Evolutionary conservation across 768 basidiomycete species (phyloP).

Genomic region (Tricholoma saponaceum): DNA sequence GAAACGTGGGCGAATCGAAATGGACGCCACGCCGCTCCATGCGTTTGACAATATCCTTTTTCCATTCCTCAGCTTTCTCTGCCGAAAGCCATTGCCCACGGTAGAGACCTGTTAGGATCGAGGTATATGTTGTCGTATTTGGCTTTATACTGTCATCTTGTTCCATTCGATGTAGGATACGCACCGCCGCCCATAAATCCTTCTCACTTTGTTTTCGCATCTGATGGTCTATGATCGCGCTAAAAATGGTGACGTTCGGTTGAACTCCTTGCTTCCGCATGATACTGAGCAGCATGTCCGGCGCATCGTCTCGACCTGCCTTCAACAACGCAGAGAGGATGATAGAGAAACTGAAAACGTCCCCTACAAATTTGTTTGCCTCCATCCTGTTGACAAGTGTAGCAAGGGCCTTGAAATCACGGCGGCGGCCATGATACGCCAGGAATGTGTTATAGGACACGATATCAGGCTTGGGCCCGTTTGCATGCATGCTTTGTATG

Average conservation of each 20-base stretch:
- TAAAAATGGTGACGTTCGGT: constrained; percentile 75
- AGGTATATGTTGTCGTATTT: constrained; percentile 82
- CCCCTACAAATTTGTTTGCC: constrained; percentile 53
- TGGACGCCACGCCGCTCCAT: constrained; percentile 56
- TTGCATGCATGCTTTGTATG: constrained; percentile 37
- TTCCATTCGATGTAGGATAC: constrained; percentile 78
- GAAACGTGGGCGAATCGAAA: constrained; percentile 65
- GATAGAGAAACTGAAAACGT: constrained; percentile 85
- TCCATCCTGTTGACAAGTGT: constrained; percentile 54
- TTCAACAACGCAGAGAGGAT: constrained; percentile 76
- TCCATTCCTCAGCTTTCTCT: constrained; percentile 41
- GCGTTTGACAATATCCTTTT: constrained; percentile 44
- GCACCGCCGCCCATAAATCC: constrained; percentile 58
- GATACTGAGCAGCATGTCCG: constrained; percentile 55
- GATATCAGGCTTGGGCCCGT: constrained; percentile 64
- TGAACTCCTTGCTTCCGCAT: constrained; percentile 75
- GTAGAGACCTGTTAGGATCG: constrained; percentile 70
- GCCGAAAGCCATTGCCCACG: constrained; percentile 49
- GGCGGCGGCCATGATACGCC: constrained; percentile 55
- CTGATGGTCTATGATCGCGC: constrained; percentile 74
- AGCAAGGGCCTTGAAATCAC: constrained; percentile 61
- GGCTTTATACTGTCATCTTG: constrained; percentile 43
- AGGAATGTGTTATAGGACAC: constrained; percentile 82
- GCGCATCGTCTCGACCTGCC: constrained; percentile 63
- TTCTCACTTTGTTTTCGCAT: constrained; percentile 51